Evolutionary conservation across 2,329 filamentous ascomycete species (phyloP).

Genomic region (Tricladium varicosporioides): DNA sequence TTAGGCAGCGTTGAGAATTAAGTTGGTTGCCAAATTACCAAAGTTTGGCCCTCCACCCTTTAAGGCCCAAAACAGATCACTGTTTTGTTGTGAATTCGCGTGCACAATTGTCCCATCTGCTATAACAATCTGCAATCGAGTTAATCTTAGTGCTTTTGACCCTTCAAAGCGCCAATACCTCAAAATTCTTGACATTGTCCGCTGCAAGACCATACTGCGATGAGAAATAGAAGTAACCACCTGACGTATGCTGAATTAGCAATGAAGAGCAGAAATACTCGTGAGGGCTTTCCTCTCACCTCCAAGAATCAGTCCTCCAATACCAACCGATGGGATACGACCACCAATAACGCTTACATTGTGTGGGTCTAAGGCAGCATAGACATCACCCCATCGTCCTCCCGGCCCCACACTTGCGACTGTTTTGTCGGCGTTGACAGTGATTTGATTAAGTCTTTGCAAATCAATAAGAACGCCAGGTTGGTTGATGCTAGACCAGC

Average conservation of each 20-base stretch:
- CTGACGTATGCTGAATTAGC: not conserved
- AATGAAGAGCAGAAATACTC: too few relatives aligned
- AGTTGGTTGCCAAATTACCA: too few relatives aligned
- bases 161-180: slow-evolving; percentile 1
- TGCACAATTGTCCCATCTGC: slow-evolving; percentile 25
- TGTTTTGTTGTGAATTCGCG: slow-evolving; percentile 43
- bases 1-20: too few relatives aligned
- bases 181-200: slow-evolving; percentile 8
- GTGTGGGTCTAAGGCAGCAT: slow-evolving; percentile 33
- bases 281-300: too few relatives aligned
- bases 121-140: slow-evolving; percentile 29
- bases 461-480: slow-evolving; percentile 48
- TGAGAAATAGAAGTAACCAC: slow-evolving; percentile 3
- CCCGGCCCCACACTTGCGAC: slow-evolving; percentile 36
- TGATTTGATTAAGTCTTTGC: slow-evolving; percentile 24
- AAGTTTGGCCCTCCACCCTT: slow-evolving; percentile 40
- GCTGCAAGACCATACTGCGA: slow-evolving; percentile 1
- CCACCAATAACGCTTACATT: slow-evolving; percentile 22
- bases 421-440: slow-evolving; percentile 28
- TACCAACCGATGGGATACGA: slow-evolving; percentile 2
- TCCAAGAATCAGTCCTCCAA: slow-evolving; percentile 7
- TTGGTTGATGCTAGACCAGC: slow-evolving; percentile 46
- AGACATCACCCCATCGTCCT: slow-evolving; percentile 38
- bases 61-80: slow-evolving; percentile 46
- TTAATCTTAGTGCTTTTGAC: not conserved